Conservation (phyloP, 2,329 filamentous ascomycete species). For the Diaporthe ilicicola region DNA sequence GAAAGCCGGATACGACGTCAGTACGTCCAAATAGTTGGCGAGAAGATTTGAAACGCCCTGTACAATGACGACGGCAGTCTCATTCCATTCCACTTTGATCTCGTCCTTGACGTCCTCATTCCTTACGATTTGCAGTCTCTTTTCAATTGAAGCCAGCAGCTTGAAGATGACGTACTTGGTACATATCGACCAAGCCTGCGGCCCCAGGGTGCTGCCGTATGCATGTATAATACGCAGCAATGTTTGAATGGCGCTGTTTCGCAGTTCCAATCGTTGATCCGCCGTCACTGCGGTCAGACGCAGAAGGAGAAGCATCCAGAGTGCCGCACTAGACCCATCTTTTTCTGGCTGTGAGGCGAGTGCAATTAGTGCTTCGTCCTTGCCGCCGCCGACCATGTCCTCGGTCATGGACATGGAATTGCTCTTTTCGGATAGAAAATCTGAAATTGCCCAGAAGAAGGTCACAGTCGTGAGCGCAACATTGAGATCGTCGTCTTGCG, state of each 20-base stretch:
- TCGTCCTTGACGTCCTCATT: constrained; percentile 50
- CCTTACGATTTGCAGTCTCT: constrained; percentile 55
- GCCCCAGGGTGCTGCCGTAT: constrained; percentile 81
- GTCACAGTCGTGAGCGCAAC: constrained; percentile 95
- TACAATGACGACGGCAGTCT: constrained; percentile 78
- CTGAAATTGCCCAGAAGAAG: constrained; percentile 94
- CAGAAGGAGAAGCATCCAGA: constrained; percentile 82
- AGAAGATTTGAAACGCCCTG: constrained; percentile 77
- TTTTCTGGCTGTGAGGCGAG: constrained; percentile 68
- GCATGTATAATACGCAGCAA: constrained; percentile 91
- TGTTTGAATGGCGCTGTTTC: constrained; percentile 90
- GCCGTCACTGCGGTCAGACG: constrained; percentile 76
- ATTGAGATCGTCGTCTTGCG: constrained; percentile 90
- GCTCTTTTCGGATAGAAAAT: constrained; percentile 76
- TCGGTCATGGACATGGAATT: constrained; percentile 66
- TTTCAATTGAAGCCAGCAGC: constrained; percentile 75
- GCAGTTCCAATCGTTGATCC: constrained; percentile 76
- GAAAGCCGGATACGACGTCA: constrained; percentile 73
- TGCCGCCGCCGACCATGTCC: constrained; percentile 60
- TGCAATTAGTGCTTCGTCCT: constrained; percentile 64
- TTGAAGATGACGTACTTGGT: constrained; percentile 83
- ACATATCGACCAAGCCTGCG: constrained; percentile 84
- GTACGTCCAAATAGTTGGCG: constrained; percentile 77
- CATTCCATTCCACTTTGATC: constrained; percentile 69
- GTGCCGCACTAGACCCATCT: constrained; percentile 71